These are phyloP conservation scores for Melastoma candidum DNA, from an alignment of 441 rosid species.

Conservation along the genomic window DNA sequence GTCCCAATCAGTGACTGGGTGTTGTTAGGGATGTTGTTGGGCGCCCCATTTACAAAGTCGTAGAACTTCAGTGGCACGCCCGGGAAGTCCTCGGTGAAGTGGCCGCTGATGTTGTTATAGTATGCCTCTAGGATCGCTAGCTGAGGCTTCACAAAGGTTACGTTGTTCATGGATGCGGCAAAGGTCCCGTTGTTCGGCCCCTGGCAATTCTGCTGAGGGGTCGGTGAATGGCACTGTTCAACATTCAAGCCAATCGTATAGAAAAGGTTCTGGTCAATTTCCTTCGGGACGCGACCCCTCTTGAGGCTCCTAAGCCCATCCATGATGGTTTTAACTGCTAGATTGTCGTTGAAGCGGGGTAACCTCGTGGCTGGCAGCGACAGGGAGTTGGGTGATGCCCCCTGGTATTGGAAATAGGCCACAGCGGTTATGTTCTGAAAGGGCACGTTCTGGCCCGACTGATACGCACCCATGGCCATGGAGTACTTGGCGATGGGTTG, in stretches of 20 bases:
- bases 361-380: constrained; percentile 49
- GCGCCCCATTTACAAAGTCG: constrained; percentile 79
- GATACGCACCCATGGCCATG: constrained; percentile 75
- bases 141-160: constrained; percentile 54
- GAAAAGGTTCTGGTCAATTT: constrained; percentile 44
- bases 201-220: constrained; percentile 48
- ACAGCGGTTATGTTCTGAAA: constrained; percentile 60
- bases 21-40: constrained; percentile 55
- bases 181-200: constrained; percentile 42
- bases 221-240: constrained; percentile 48
- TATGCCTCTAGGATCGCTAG: constrained; percentile 65
- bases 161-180: constrained; percentile 85
- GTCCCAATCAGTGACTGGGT: constrained; percentile 68
- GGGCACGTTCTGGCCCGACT: constrained; percentile 43
- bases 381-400: constrained; percentile 37
- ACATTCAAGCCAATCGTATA: constrained; percentile 61
- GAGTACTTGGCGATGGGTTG: constrained; percentile 61
- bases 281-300: constrained; percentile 39
- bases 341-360: constrained; percentile 51
- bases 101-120: constrained; percentile 45
- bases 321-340: constrained; percentile 70
- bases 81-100: constrained; percentile 65
- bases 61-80: constrained; percentile 51
- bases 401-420: constrained; percentile 54
- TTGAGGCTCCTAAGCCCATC: constrained; percentile 59